phyloP scores from a whole-genome alignment of 352 stramenopile species.

The Globisporangium canariense region DNA sequence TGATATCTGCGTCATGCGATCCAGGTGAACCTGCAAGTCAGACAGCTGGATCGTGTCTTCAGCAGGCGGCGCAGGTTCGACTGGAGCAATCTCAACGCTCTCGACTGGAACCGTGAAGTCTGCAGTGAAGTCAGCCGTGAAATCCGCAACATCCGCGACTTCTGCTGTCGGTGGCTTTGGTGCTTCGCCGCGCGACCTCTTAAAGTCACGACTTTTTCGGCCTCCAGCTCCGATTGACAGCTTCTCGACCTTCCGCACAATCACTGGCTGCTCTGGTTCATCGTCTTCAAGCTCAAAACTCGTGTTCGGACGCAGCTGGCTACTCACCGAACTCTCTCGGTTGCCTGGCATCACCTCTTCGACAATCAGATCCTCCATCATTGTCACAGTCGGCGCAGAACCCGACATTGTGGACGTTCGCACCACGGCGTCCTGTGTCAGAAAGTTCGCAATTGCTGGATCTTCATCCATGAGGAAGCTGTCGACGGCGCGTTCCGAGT shows the following conservation, averaged over 20 bases:
- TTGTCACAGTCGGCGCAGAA: conserved; percentile 1
- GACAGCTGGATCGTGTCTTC: conserved; percentile 46
- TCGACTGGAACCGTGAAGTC: conserved; percentile 17
- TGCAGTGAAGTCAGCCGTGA: conserved; percentile 23
- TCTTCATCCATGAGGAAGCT: conserved; percentile 44
- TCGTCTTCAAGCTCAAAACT: conserved; percentile 16
- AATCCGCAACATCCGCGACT: conserved; percentile 21
- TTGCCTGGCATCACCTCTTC: conserved; percentile 49
- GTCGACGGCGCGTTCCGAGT: conserved; percentile 44
- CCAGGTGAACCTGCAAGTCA: conserved; percentile 65
- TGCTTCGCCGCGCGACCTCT: conserved; percentile 13
- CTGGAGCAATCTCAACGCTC: neutral
- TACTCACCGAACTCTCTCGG: conserved; percentile 19
- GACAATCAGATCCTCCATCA: conserved; percentile 45
- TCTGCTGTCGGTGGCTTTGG: conserved; percentile 18
- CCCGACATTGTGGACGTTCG: neutral
- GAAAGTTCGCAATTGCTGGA: conserved; percentile 12
- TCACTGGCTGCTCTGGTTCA: conserved; percentile 30
- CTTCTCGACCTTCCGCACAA: conserved; percentile 47
- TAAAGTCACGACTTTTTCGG: conserved; percentile 24
- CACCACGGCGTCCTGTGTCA: conserved; percentile 14
- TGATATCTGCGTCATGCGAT: conserved; percentile 76
- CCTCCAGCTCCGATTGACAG: conserved; percentile 37
- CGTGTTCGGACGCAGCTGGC: conserved; percentile 15
- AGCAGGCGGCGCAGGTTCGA: neutral